phyloP scores from a whole-genome alignment of 2,329 filamentous ascomycete genomes.

The Phyllachora maydis region DNA sequence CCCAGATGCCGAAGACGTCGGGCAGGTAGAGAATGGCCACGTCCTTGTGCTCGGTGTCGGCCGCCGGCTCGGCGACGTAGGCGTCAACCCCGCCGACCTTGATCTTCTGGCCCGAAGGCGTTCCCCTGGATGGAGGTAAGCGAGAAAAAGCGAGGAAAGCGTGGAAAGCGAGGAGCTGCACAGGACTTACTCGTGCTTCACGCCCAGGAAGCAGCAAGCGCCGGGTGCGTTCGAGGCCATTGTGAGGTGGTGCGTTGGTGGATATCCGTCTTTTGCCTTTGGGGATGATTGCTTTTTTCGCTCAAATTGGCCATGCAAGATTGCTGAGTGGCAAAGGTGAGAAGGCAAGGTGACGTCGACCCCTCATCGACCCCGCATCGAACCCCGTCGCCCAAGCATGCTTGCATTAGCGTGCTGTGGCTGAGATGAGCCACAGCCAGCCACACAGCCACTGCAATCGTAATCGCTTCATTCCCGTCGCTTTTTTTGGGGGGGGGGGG shows the following conservation, averaged over 20 bases:
- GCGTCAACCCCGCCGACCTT: constrained; percentile 23
- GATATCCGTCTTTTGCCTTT: too few species aligned
- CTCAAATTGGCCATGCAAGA: too few species aligned
- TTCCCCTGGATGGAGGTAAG: constrained; percentile 18
- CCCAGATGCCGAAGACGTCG: constrained; percentile 30
- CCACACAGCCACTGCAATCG: too few species aligned
- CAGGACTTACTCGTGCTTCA: constrained; percentile 30
- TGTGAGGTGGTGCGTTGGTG: too few species aligned
- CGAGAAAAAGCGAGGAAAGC: constrained; percentile 1
- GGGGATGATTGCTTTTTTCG: too few species aligned
- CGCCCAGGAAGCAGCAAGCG: constrained; percentile 28
- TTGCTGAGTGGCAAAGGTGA: too few species aligned
- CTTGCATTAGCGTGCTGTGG: too few species aligned
- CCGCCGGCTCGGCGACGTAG: constrained; percentile 27
- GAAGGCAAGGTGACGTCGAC: too few species aligned
- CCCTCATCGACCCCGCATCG: too few species aligned
- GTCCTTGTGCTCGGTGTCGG: constrained; percentile 16
- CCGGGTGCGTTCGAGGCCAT: constrained; percentile 34
- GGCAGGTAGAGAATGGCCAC: constrained; percentile 23
- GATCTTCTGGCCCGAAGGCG: constrained; percentile 21
- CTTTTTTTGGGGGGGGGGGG: background rate
- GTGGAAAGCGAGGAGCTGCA: constrained; percentile 1
- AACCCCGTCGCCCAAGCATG: too few species aligned
- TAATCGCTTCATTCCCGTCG: too few species aligned
- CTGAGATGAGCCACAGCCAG: too few species aligned